Evolutionary conservation across 495 filamentous ascomycete species (phyloP).

Genomic region (Podospora australis): DNA sequence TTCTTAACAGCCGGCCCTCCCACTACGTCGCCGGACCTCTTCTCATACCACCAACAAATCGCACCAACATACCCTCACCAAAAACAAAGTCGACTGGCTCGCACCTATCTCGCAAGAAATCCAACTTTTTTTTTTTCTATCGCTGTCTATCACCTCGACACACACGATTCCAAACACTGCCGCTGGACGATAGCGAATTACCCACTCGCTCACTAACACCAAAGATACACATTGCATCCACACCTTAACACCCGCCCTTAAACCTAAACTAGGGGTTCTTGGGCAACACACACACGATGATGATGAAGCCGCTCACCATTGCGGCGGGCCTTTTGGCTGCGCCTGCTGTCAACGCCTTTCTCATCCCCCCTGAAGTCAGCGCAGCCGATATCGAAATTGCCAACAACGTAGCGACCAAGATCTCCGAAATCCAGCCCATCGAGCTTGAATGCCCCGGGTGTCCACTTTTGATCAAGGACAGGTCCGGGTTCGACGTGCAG

Average conservation of each 20-base stretch:
- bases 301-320: conserved; percentile 23
- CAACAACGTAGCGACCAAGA: conserved; percentile 5
- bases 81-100: conserved; percentile 5
- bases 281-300: conserved; percentile 14
- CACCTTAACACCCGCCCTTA: background rate
- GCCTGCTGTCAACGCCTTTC: conserved; percentile 20
- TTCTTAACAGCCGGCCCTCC: background rate
- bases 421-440: conserved; percentile 19
- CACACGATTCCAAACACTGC: background rate
- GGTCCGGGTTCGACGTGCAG: conserved; percentile 16
- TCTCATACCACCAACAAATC: background rate
- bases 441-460: conserved; percentile 41
- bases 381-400: conserved; percentile 15
- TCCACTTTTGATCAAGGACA: conserved; percentile 23
- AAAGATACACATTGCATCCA: too few species aligned
- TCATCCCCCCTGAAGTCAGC: conserved; percentile 21
- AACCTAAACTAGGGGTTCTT: background rate
- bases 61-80: background rate
- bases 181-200: background rate
- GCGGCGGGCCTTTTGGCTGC: conserved; percentile 20
- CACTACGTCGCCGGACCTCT: background rate
- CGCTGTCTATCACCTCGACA: background rate
- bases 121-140: background rate
- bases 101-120: background rate
- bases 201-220: background rate